phyloP scores from a whole-genome alignment of 345 rosid genomes.

The Abelmoschus esculentus region DNA sequence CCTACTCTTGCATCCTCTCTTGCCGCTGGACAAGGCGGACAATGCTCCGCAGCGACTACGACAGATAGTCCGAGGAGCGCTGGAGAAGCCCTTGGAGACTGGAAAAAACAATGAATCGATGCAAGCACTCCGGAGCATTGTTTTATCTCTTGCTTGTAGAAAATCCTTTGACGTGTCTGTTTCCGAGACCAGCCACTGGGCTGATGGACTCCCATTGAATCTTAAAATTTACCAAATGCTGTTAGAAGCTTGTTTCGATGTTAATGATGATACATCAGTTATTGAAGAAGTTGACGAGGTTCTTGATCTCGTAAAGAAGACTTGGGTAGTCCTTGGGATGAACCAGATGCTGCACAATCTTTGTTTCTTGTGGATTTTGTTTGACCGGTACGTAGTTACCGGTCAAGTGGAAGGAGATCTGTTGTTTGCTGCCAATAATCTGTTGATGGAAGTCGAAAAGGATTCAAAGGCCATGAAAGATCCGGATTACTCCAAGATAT shows the following conservation, averaged over 20 bases:
- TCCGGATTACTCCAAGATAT: constrained; percentile 72
- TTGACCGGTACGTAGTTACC: constrained; percentile 69
- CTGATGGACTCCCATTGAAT: constrained; percentile 88
- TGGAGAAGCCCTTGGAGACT: background rate
- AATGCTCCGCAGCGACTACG: constrained; percentile 4
- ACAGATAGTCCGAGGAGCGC: background rate
- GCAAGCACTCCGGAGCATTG: background rate
- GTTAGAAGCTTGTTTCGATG: constrained; percentile 77
- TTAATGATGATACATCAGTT: constrained; percentile 53
- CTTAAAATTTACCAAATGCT: constrained; percentile 78
- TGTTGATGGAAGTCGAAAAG: constrained; percentile 75
- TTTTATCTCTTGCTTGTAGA: constrained; percentile 56
- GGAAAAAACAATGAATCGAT: background rate
- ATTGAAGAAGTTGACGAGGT: constrained; percentile 91
- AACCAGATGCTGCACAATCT: constrained; percentile 80
- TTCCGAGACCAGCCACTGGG: constrained; percentile 67
- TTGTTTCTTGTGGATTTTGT: constrained; percentile 86
- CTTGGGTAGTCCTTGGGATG: constrained; percentile 87
- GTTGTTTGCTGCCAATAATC: constrained; percentile 68
- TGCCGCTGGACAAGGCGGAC: constrained; percentile 64
- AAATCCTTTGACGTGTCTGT: constrained; percentile 58
- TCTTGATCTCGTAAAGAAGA: constrained; percentile 88
- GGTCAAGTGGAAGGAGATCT: constrained; percentile 73
- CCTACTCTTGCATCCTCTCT: constrained; percentile 73
- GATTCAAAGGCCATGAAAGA: constrained; percentile 87